Evolutionary conservation across 352 stramenopile genomes (phyloP).

Genomic region (Phytophthora cactorum): DNA sequence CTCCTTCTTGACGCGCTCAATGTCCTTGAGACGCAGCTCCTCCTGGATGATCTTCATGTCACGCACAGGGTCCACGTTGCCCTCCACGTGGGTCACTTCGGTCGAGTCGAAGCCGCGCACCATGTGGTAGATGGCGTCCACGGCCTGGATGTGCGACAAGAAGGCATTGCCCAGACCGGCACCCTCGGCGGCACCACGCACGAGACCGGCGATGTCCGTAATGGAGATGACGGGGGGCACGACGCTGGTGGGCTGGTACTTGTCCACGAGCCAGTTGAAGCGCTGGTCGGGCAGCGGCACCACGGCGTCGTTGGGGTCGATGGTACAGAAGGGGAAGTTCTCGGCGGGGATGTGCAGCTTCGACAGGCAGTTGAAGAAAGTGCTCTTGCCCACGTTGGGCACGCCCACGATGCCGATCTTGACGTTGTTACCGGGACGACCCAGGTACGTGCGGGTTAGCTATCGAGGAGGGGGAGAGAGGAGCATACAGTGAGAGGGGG

Average conservation of each 20-base stretch:
- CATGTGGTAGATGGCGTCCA: constrained; percentile 99
- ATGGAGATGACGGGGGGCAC: constrained; percentile 98
- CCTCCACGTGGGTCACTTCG: constrained; percentile 99
- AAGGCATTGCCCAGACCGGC: constrained; percentile 99
- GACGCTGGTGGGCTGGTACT: constrained; percentile 95
- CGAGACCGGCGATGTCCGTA: constrained; percentile 99
- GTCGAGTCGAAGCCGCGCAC: constrained; percentile 97
- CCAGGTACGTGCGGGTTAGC: constrained; percentile 77
- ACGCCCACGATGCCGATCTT: constrained; percentile 99
- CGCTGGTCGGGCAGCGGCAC: constrained; percentile 97
- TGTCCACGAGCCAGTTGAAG: constrained; percentile 98
- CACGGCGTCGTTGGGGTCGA: constrained; percentile 98
- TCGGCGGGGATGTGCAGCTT: constrained; percentile 93
- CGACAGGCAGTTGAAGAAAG: constrained; percentile 99
- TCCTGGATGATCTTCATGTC: constrained; percentile 99
- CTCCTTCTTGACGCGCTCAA: constrained; percentile 88
- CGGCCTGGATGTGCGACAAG: constrained; percentile 98
- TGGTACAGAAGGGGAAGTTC: constrained; percentile 98
- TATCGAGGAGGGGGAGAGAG: constrained; percentile 5
- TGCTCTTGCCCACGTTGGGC: constrained; percentile 99
- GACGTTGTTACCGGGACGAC: constrained; percentile 93
- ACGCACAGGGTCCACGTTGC: constrained; percentile 98
- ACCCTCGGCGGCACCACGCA: constrained; percentile 97
- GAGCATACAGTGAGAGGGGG: constrained; percentile 5
- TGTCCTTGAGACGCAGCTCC: constrained; percentile 98